A percentile compares a stretch with the other conserved stretches of the same genome.
Evolutionary conservation across 352 stramenopile species (phyloP).

Genomic region (Pythium monospermum): DNA sequence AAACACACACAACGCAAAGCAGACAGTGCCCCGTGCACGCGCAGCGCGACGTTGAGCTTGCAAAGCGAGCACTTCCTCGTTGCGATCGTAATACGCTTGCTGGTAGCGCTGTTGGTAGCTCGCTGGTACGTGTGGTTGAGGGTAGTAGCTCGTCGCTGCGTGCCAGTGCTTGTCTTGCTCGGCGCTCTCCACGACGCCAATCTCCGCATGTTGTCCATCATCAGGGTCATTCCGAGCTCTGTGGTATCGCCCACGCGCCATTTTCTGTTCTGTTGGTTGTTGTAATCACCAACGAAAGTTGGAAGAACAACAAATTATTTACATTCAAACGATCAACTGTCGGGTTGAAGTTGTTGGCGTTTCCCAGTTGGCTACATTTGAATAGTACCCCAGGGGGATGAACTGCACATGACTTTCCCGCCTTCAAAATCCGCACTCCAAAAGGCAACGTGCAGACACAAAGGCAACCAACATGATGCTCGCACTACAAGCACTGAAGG

Average conservation of each 20-base stretch:
- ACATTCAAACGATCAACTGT: slow-evolving; percentile 18
- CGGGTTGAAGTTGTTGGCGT: slow-evolving; percentile 14
- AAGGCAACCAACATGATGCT: not conserved
- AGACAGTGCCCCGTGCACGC: slow-evolving; percentile 5
- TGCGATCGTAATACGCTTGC: slow-evolving; percentile 9
- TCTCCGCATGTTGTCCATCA: too few species aligned
- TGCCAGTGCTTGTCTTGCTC: too few species aligned
- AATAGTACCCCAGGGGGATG: not conserved
- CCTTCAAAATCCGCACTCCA: not conserved
- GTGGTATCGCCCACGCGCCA: too few species aligned
- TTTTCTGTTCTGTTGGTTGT: too few species aligned
- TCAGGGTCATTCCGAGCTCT: too few species aligned
- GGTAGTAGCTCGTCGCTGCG: too few species aligned
- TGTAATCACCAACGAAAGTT: too few species aligned
- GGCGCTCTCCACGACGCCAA: too few species aligned
- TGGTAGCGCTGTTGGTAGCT: not conserved
- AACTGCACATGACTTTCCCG: not conserved
- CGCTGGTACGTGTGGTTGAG: too few species aligned
- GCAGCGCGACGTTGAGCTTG: slow-evolving; percentile 1
- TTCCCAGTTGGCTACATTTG: slow-evolving; percentile 15
- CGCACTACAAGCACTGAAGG: not conserved
- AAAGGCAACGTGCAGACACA: not conserved
- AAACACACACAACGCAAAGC: slow-evolving; percentile 10
- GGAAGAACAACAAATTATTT: too few species aligned
- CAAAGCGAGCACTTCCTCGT: not conserved